phyloP scores from a whole-genome alignment of 805 yeast species.

The Lachancea meyersii region DNA sequence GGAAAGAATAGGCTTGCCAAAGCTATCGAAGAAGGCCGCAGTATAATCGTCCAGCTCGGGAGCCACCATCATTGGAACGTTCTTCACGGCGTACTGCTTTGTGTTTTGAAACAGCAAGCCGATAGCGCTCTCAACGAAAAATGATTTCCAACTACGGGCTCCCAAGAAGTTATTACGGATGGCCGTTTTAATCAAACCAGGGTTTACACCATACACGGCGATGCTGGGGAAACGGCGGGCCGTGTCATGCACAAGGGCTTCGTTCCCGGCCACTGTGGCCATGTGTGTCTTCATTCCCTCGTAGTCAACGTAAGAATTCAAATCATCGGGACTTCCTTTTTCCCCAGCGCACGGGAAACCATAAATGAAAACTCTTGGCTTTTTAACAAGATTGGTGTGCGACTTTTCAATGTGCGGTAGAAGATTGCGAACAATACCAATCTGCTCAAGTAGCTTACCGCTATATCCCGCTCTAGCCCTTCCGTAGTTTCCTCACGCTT shows the following conservation, averaged over 20 bases:
- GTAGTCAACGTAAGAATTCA: constrained; percentile 33
- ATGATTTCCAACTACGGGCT: constrained; percentile 16
- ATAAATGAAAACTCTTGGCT: constrained; percentile 35
- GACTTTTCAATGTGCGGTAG: constrained; percentile 14
- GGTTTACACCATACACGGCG: constrained; percentile 35
- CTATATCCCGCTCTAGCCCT: constrained; percentile 36
- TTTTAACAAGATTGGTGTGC: not conserved
- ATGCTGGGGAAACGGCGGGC: constrained; percentile 18
- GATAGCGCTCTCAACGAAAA: constrained; percentile 25
- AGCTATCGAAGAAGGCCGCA: constrained; percentile 31
- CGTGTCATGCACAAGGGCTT: constrained; percentile 29
- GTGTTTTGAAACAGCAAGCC: constrained; percentile 31
- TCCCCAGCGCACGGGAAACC: constrained; percentile 36
- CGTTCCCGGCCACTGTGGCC: constrained; percentile 41
- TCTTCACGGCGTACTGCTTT: constrained; percentile 31
- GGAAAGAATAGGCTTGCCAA: constrained; percentile 27
- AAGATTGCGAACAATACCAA: constrained; percentile 27
- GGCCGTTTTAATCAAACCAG: constrained; percentile 35
- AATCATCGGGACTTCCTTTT: constrained; percentile 32
- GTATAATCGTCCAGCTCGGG: constrained; percentile 26
- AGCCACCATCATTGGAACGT: constrained; percentile 31
- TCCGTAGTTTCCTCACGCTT: constrained; percentile 32
- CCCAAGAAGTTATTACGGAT: constrained; percentile 35
- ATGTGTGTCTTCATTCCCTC: constrained; percentile 30
- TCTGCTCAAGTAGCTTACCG: constrained; percentile 36